Conservation (phyloP, 495 filamentous ascomycete species). For the Bathelium albidoporum region DNA sequence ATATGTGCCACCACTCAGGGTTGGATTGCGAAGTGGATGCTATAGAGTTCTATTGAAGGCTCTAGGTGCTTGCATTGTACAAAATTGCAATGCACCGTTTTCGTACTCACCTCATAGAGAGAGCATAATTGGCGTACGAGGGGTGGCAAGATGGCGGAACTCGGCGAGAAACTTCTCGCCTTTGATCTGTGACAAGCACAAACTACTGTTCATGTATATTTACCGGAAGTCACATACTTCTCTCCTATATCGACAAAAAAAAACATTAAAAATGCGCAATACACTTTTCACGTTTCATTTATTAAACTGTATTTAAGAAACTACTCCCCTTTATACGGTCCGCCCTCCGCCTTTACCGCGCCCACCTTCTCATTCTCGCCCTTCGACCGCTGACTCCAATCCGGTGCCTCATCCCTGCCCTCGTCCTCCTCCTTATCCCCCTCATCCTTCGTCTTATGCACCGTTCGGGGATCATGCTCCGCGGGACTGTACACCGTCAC, state of each 20-base stretch:
- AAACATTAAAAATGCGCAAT: no score
- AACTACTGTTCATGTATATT: background rate
- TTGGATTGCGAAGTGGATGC: no score
- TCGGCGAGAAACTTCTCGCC: background rate
- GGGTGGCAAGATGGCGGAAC: background rate
- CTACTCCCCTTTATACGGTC: slow-evolving; percentile 20
- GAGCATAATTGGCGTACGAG: background rate
- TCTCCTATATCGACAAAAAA: background rate
- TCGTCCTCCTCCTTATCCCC: slow-evolving; percentile 51
- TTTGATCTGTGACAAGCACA: background rate
- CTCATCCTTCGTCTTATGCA: slow-evolving; percentile 53
- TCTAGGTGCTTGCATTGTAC: no score
- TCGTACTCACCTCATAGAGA: no score
- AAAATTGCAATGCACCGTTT: no score
- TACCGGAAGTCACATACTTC: background rate
- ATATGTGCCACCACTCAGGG: no score
- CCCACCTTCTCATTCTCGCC: slow-evolving; percentile 47
- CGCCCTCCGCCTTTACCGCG: slow-evolving; percentile 36
- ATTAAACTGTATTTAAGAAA: no score
- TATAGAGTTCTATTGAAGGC: no score
- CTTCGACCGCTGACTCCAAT: slow-evolving; percentile 46
- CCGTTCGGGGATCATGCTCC: slow-evolving; percentile 46
- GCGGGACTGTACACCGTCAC: slow-evolving; percentile 55
- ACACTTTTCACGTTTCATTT: no score
- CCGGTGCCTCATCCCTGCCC: slow-evolving; percentile 50